These are phyloP conservation scores for Pyrus betulifolia DNA, from an alignment of 306 rosid species.

Conservation along the genomic window DNA sequence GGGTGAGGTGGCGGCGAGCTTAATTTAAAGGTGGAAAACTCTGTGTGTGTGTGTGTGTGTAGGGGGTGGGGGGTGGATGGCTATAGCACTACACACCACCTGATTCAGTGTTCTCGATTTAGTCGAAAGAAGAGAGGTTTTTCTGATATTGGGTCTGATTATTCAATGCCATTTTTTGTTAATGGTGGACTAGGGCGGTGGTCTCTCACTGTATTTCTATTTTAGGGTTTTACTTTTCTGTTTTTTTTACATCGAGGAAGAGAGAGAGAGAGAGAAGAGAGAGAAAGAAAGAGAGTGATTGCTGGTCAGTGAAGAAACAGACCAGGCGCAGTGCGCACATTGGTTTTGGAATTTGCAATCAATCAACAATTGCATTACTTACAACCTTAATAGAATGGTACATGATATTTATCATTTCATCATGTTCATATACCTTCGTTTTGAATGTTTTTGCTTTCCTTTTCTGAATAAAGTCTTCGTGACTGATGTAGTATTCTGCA, in stretches of 20 bases:
- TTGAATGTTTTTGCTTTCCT: too few species aligned
- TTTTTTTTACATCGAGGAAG: not conserved
- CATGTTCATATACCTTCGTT: too few species aligned
- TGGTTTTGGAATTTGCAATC: conserved; percentile 54
- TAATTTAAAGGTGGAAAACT: not conserved
- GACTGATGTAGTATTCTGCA: too few species aligned
- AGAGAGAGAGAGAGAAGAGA: not conserved
- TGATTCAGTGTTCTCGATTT: conserved; percentile 69
- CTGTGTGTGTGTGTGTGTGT: not conserved
- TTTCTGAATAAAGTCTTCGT: too few species aligned
- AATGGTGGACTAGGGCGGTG: conserved; percentile 96
- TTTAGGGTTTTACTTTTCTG: not conserved
- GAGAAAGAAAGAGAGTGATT: conserved; percentile 12
- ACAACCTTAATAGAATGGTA: too few species aligned
- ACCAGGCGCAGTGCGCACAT: conserved; percentile 16
- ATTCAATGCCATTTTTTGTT: conserved; percentile 26
- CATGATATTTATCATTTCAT: too few species aligned
- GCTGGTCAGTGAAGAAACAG: conserved; percentile 43
- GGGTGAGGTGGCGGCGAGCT: conserved; percentile 5
- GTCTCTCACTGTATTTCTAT: not conserved
- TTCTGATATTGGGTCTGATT: conserved; percentile 21
- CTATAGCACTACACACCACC: conserved; percentile 28
- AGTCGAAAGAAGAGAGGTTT: conserved; percentile 24
- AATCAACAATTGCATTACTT: conserved; percentile 10
- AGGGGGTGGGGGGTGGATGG: conserved; percentile 1